Conservation (phyloP, 768 basidiomycete genomes). For the Naganishia kalamii region DNA sequence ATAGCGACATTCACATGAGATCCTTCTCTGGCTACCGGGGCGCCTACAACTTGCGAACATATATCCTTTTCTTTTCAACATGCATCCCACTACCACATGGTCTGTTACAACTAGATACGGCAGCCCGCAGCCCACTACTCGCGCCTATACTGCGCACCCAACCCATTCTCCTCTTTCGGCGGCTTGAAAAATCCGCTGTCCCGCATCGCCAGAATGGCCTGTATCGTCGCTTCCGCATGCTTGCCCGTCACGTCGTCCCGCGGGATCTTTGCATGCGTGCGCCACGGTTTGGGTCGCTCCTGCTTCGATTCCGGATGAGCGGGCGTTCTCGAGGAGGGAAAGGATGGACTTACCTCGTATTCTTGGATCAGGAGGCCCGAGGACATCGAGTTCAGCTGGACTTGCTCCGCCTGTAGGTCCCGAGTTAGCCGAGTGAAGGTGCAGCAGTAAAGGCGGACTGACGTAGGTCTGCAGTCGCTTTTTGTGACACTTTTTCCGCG, state of each 20-base stretch:
- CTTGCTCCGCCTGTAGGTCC: background rate
- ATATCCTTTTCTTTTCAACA: too few relatives aligned
- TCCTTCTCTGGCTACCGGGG: too few relatives aligned
- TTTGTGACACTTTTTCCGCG: background rate
- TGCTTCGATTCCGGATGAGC: background rate
- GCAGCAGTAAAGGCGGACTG: background rate
- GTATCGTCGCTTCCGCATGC: background rate
- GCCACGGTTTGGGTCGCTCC: slow-evolving; percentile 10
- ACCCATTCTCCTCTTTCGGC: background rate
- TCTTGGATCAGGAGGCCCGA: slow-evolving; percentile 2
- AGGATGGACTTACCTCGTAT: slow-evolving; percentile 1
- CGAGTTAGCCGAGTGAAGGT: background rate
- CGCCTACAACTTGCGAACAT: too few relatives aligned
- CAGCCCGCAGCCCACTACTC: too few relatives aligned
- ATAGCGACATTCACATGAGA: too few relatives aligned
- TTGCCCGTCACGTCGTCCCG: slow-evolving; percentile 12
- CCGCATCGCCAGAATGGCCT: background rate
- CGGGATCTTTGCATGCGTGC: background rate
- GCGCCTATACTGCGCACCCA: too few relatives aligned
- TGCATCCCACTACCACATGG: too few relatives aligned
- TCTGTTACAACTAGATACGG: too few relatives aligned
- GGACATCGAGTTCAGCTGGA: slow-evolving; percentile 1
- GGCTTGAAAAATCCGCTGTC: slow-evolving; percentile 2
- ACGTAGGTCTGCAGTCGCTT: background rate
- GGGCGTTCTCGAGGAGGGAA: too few relatives aligned